phyloP scores from a whole-genome alignment of 164 flowering plant genomes.

The Vitis labrusca region DNA sequence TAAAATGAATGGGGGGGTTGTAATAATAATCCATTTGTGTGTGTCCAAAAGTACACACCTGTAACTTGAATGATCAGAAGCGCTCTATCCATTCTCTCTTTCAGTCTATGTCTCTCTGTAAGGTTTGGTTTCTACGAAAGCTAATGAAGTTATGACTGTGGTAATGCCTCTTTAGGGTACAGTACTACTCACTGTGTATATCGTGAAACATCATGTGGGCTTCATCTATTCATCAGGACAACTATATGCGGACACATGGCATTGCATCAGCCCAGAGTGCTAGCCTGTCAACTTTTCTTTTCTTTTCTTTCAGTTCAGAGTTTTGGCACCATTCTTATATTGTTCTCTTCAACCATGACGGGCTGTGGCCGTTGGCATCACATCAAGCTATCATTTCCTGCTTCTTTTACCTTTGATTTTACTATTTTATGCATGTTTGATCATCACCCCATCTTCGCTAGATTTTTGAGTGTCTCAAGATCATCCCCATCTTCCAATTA shows the following conservation, averaged over 20 bases:
- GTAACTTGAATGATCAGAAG: neutral
- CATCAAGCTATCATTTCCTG: neutral
- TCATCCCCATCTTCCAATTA: too few species aligned
- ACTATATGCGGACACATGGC: neutral
- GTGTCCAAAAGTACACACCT: neutral
- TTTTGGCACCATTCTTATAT: neutral
- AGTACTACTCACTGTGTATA: too few species aligned
- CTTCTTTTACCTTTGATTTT: neutral
- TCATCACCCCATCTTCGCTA: too few species aligned
- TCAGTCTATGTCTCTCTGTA: neutral
- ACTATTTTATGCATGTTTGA: neutral
- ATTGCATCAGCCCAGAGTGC: neutral
- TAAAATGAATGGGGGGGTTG: neutral
- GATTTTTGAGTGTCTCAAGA: too few species aligned
- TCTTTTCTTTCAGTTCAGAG: neutral
- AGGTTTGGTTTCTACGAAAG: neutral
- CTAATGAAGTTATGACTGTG: neutral
- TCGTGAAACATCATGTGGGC: neutral
- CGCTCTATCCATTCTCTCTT: neutral
- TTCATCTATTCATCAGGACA: neutral
- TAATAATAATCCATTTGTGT: neutral
- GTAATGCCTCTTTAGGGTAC: too few species aligned
- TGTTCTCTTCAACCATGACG: too few species aligned
- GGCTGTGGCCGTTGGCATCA: neutral
- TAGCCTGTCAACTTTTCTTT: neutral